Percentiles rank a stretch among this genome's conserved stretches.
phyloP scores from a whole-genome alignment of 2,329 filamentous ascomycete genomes.

The Trichoderma sp. region DNA sequence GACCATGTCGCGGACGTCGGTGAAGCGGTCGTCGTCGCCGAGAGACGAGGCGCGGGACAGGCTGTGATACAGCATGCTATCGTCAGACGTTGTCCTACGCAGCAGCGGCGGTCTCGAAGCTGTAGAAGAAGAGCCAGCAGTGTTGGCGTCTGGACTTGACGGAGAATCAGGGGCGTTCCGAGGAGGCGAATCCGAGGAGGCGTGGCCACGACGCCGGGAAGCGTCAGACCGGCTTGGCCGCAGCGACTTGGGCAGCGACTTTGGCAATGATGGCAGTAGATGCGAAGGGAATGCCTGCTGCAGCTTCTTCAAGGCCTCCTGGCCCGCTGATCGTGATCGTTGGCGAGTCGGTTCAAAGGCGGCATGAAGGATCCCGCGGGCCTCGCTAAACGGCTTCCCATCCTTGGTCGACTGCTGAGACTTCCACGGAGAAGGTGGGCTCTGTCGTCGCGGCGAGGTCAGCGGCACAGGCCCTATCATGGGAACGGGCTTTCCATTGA shows the following conservation, averaged over 20 bases:
- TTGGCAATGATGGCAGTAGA: constrained; percentile 49
- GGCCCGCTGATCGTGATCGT: constrained; percentile 59
- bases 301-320: constrained; percentile 61
- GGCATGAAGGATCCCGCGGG: constrained; percentile 45
- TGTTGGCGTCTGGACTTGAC: neutral
- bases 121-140: neutral
- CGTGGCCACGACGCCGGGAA: neutral
- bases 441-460: constrained; percentile 23
- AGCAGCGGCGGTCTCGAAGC: constrained; percentile 36
- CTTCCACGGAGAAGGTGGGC: constrained; percentile 40
- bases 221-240: constrained; percentile 36
- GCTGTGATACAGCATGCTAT: constrained; percentile 75
- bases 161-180: constrained; percentile 5
- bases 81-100: constrained; percentile 57
- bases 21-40: constrained; percentile 81
- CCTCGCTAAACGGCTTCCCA: constrained; percentile 33
- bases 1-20: constrained; percentile 79
- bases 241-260: constrained; percentile 47
- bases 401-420: constrained; percentile 31
- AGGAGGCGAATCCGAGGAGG: neutral
- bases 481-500: constrained; percentile 21
- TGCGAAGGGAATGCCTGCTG: constrained; percentile 61
- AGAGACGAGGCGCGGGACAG: constrained; percentile 80
- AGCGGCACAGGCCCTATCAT: constrained; percentile 23
- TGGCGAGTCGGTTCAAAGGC: constrained; percentile 54